Evolutionary conservation across 805 yeast species (phyloP).

Genomic region (Saccharomycopsis oosterbeekiorum): DNA sequence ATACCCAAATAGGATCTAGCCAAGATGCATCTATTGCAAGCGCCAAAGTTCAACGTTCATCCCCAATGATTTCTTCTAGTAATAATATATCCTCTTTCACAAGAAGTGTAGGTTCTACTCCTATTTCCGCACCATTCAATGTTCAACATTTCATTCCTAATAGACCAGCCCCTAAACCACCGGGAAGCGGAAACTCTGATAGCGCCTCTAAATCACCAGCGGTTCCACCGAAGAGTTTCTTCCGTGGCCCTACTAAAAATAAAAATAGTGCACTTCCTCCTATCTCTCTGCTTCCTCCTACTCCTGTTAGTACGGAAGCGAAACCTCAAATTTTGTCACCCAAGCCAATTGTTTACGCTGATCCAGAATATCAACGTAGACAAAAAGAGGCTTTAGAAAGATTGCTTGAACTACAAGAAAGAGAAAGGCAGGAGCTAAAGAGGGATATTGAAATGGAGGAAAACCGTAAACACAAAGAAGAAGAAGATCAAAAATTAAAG

Average conservation of each 20-base stretch:
- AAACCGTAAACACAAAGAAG: neutral
- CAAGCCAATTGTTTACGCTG: neutral
- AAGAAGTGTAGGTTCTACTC: conserved; percentile 20
- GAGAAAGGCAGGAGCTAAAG: conserved; percentile 9
- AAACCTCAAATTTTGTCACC: conserved; percentile 34
- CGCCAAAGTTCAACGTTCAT: neutral
- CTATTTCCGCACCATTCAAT: neutral
- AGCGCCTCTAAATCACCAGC: neutral
- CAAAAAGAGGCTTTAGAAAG: conserved; percentile 15
- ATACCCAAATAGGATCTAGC: neutral
- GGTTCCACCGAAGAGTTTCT: neutral
- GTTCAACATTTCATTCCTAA: neutral
- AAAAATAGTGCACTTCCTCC: neutral
- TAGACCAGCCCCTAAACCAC: conserved; percentile 4
- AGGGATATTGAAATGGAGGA: neutral
- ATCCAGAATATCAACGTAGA: conserved; percentile 1
- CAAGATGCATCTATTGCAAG: neutral
- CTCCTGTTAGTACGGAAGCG: conserved; percentile 63
- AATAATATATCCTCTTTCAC: neutral
- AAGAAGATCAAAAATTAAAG: neutral
- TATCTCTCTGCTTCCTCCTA: conserved; percentile 31
- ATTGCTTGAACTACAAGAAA: conserved; percentile 12
- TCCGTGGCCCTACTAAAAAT: neutral
- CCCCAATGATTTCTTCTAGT: neutral
- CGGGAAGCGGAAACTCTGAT: neutral